These are phyloP conservation scores for Aureobasidium sp. DNA, from an alignment of 2,329 filamentous ascomycete species.

Conservation along the genomic window DNA sequence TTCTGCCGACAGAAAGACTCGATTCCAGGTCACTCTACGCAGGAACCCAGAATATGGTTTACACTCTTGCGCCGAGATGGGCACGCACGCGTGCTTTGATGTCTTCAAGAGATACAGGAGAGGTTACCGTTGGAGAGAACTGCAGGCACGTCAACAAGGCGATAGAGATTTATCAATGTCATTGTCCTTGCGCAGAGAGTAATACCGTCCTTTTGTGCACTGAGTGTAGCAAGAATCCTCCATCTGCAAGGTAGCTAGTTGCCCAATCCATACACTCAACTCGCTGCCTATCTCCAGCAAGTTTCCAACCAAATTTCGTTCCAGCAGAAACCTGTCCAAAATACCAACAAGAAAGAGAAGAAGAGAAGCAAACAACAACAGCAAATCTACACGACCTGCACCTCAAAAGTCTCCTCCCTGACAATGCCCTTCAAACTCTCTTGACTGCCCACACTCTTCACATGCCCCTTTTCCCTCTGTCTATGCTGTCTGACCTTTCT, in stretches of 20 bases:
- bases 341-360: not conserved
- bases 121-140: too few relatives aligned
- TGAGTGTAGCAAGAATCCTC: too few relatives aligned
- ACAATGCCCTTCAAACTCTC: conserved; percentile 2
- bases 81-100: not conserved
- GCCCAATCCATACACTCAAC: too few relatives aligned
- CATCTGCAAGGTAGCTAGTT: too few relatives aligned
- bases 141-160: too few relatives aligned
- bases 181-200: too few relatives aligned
- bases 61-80: not conserved
- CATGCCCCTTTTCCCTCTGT: not conserved
- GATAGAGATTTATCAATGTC: too few relatives aligned
- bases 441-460: not conserved
- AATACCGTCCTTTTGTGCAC: too few relatives aligned
- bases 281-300: too few relatives aligned
- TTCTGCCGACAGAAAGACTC: not conserved
- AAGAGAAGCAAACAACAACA: not conserved
- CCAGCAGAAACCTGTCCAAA: too few relatives aligned
- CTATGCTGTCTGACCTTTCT: not conserved
- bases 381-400: not conserved
- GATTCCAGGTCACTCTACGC: not conserved
- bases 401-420: conserved; percentile 4
- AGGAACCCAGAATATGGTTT: not conserved
- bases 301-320: too few relatives aligned
- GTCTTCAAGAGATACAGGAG: not conserved